These are phyloP conservation scores for Vanilla planifolia DNA, from an alignment of 106 monocot species.

Conservation along the genomic window DNA sequence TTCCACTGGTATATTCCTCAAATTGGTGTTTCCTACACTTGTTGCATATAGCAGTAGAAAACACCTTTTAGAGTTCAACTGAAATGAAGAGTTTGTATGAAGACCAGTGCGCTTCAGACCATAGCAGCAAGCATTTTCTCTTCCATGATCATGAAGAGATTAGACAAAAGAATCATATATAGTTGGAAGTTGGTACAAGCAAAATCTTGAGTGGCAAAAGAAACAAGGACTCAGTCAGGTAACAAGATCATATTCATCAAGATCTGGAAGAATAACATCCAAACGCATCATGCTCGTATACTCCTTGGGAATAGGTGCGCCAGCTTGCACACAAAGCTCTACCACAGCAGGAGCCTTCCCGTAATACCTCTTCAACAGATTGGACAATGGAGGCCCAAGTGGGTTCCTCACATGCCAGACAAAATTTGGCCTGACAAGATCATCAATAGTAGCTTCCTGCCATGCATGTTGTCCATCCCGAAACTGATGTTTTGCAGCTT, in stretches of 20 bases:
- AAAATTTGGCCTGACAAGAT: constrained; percentile 53
- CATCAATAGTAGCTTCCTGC: constrained; percentile 71
- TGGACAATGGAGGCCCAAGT: constrained; percentile 26
- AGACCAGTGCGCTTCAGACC: no score
- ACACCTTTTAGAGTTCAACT: no score
- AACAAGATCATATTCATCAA: constrained; percentile 67
- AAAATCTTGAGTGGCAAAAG: no score
- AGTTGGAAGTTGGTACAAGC: no score
- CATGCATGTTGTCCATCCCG: constrained; percentile 73
- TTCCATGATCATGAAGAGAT: no score
- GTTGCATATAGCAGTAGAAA: no score
- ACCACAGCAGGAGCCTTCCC: constrained; percentile 73
- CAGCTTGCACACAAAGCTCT: constrained; percentile 71
- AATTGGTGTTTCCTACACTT: no score
- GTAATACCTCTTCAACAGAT: constrained; percentile 73
- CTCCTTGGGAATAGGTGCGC: constrained; percentile 36
- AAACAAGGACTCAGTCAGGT: constrained; percentile 24
- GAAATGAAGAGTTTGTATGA: no score
- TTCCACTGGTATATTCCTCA: no score
- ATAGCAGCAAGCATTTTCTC: no score
- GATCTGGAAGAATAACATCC: constrained; percentile 56
- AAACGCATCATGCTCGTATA: constrained; percentile 66
- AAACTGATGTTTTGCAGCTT: constrained; percentile 57
- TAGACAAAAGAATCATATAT: no score
- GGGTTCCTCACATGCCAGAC: constrained; percentile 58